Conservation (phyloP, 2,329 filamentous ascomycete genomes). For the Endoconidiophora polonica region DNA sequence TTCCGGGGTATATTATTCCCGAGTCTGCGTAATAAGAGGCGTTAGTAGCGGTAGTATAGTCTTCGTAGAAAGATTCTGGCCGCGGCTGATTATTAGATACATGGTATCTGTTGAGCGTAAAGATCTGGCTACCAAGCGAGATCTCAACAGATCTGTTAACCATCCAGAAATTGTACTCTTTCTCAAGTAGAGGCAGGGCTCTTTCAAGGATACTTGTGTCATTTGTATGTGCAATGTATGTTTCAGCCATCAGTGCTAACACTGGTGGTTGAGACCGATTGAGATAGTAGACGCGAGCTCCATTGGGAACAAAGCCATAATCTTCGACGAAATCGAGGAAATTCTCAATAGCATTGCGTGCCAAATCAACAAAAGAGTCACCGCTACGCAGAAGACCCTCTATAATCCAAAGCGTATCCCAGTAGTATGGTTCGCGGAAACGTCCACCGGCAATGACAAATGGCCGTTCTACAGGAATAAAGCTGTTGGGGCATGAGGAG, state of each 20-base stretch:
- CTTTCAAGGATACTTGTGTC: slow-evolving; percentile 40
- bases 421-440: slow-evolving; percentile 55
- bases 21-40: slow-evolving; percentile 41
- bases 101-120: slow-evolving; percentile 40
- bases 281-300: slow-evolving; percentile 49
- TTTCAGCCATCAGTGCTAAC: slow-evolving; percentile 47
- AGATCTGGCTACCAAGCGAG: slow-evolving; percentile 26
- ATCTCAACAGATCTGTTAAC: slow-evolving; percentile 42
- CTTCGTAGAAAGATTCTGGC: slow-evolving; percentile 50
- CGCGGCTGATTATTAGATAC: slow-evolving; percentile 49
- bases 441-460: slow-evolving; percentile 58
- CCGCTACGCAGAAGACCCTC: slow-evolving; percentile 48
- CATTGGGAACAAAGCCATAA: slow-evolving; percentile 52
- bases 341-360: slow-evolving; percentile 52
- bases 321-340: slow-evolving; percentile 49
- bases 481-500: slow-evolving; percentile 44
- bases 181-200: slow-evolving; percentile 43
- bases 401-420: slow-evolving; percentile 55
- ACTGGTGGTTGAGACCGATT: slow-evolving; percentile 53
- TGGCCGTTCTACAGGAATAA: slow-evolving; percentile 47
- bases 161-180: slow-evolving; percentile 47
- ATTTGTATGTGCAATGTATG: slow-evolving; percentile 47
- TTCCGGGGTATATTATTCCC: slow-evolving; percentile 41
- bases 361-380: slow-evolving; percentile 45
- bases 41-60: slow-evolving; percentile 50